Percentiles rank a stretch among this genome's conserved stretches.
Evolutionary conservation across 1,139 yeast genomes (phyloP).

Genomic region (Sugiyamaella sp.): DNA sequence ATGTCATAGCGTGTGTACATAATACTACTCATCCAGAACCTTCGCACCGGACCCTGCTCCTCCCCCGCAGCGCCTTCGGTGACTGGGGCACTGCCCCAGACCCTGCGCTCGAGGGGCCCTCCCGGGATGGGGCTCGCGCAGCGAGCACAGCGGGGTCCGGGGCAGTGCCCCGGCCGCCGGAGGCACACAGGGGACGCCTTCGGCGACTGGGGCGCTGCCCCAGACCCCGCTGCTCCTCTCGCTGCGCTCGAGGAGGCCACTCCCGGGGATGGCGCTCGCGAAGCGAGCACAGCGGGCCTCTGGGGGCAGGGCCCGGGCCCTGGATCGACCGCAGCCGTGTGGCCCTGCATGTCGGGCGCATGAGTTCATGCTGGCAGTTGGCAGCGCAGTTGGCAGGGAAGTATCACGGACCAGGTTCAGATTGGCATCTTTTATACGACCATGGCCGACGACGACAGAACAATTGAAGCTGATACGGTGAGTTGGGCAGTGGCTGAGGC

Average conservation of each 20-base stretch:
- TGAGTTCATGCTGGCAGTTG: not conserved
- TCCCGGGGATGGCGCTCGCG: too few relatives aligned
- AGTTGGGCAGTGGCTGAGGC: conserved; percentile 3
- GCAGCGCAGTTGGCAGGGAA: too few relatives aligned
- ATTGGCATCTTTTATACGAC: not conserved
- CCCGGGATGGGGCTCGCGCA: too few relatives aligned
- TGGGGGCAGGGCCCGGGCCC: too few relatives aligned
- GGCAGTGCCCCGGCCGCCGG: too few relatives aligned
- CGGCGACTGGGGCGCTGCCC: not conserved
- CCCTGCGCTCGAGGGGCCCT: not conserved
- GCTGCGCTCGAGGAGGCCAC: not conserved
- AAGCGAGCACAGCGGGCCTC: too few relatives aligned
- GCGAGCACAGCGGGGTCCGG: too few relatives aligned
- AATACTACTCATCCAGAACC: not conserved
- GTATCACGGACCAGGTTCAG: too few relatives aligned
- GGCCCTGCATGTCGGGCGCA: not conserved
- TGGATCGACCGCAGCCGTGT: not conserved
- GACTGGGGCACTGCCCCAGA: not conserved
- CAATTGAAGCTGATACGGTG: conserved; percentile 22
- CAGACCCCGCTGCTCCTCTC: not conserved
- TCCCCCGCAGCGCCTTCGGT: too few relatives aligned
- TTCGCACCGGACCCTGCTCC: not conserved
- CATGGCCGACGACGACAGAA: conserved; percentile 21
- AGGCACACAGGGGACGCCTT: too few relatives aligned
- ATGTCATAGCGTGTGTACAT: conserved; percentile 8